Conservation (phyloP, 495 filamentous ascomycete genomes). For the Eremomyces bilateralis region DNA sequence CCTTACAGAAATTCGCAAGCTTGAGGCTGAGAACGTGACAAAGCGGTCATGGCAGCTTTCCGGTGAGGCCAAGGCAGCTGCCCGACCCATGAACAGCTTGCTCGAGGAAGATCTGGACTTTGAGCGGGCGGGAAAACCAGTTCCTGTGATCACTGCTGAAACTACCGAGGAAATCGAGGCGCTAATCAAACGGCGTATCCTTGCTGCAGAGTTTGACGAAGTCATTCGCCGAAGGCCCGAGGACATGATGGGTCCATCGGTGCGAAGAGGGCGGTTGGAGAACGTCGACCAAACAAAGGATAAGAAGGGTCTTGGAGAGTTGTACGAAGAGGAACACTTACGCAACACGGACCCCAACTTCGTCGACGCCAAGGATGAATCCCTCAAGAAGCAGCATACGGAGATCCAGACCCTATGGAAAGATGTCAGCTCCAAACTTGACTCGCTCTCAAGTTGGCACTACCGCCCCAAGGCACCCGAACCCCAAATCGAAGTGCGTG, state of each 20-base stretch:
- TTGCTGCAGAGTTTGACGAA: conserved; percentile 85
- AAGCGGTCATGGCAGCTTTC: conserved; percentile 81
- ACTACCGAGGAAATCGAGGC: conserved; percentile 82
- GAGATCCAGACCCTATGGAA: conserved; percentile 73
- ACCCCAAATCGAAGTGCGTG: conserved; percentile 59
- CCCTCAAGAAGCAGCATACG: conserved; percentile 57
- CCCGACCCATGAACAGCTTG: conserved; percentile 73
- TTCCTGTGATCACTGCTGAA: conserved; percentile 86
- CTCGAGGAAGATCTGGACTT: conserved; percentile 93
- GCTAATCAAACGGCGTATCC: conserved; percentile 81
- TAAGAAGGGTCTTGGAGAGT: conserved; percentile 67
- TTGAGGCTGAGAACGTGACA: conserved; percentile 75
- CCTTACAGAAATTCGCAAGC: conserved; percentile 67
- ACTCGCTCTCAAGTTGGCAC: conserved; percentile 81
- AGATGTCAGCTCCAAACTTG: conserved; percentile 57
- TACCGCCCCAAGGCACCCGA: conserved; percentile 76
- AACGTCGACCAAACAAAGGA: conserved; percentile 78
- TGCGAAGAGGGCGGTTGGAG: conserved; percentile 37
- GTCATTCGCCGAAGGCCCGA: conserved; percentile 64
- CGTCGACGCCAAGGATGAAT: conserved; percentile 60
- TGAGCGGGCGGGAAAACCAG: conserved; percentile 84
- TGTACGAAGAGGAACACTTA: conserved; percentile 85
- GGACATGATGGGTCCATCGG: conserved; percentile 28
- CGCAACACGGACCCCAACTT: conserved; percentile 60
- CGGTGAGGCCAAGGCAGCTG: conserved; percentile 67